Percentiles rank a stretch among this genome's conserved stretches.
phyloP scores from a whole-genome alignment of 306 rosid species.

The cucumber (Cucumis sativus) region DNA sequence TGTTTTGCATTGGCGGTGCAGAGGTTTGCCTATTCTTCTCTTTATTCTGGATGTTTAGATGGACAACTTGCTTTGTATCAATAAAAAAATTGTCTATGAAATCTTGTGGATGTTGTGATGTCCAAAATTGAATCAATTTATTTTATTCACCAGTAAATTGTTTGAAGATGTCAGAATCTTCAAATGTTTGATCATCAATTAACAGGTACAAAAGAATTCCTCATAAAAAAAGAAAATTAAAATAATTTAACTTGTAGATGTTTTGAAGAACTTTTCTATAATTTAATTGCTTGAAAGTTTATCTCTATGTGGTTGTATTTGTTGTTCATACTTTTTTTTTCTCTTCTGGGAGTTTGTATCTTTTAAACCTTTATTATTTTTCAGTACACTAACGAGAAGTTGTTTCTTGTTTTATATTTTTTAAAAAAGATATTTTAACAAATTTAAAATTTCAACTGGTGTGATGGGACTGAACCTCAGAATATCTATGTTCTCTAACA shows the following conservation, averaged over 20 bases:
- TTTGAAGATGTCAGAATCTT: background rate
- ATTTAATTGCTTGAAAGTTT: no score
- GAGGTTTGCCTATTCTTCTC: constrained; percentile 47
- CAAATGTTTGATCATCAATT: background rate
- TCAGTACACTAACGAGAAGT: no score
- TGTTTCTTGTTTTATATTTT: no score
- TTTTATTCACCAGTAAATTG: background rate
- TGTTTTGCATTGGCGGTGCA: constrained; percentile 85
- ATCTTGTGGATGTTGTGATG: background rate
- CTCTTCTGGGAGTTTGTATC: no score
- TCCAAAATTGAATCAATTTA: background rate
- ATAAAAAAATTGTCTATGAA: background rate
- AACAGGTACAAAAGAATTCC: background rate
- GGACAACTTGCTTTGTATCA: constrained; percentile 6
- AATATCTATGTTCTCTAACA: constrained; percentile 25
- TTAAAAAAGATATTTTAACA: background rate
- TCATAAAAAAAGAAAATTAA: background rate
- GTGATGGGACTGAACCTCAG: constrained; percentile 16
- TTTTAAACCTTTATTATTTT: no score
- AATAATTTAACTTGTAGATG: background rate
- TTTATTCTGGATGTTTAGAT: constrained; percentile 4
- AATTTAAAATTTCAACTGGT: background rate
- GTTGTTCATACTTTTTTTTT: no score
- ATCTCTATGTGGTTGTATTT: no score
- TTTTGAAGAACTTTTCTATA: background rate